These are phyloP conservation scores for Fusarium sp. DNA, from an alignment of 2,329 filamentous ascomycete genomes.

Conservation along the genomic window DNA sequence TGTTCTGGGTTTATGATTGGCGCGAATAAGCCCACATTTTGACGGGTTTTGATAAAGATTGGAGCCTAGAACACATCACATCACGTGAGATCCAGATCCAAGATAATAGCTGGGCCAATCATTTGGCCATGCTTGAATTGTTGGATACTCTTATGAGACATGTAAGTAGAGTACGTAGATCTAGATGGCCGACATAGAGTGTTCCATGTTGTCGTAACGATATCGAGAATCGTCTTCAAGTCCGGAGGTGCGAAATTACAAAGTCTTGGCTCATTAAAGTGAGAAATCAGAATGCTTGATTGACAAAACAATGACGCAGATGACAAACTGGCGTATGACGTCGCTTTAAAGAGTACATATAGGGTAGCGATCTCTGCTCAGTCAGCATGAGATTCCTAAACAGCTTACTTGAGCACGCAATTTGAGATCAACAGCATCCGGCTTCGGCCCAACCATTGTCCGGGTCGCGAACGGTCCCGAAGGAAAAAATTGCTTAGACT, in stretches of 20 bases:
- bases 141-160: not conserved
- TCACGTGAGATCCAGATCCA: slow-evolving; percentile 27
- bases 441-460: slow-evolving; percentile 29
- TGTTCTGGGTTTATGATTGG: slow-evolving; percentile 40
- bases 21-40: slow-evolving; percentile 17
- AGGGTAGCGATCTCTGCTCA: slow-evolving; percentile 11
- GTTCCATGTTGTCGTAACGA: not conserved
- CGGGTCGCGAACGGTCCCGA: not conserved
- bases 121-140: not conserved
- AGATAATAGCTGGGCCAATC: no score
- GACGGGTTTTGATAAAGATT: slow-evolving; percentile 6
- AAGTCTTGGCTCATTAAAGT: not conserved
- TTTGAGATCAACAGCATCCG: not conserved
- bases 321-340: slow-evolving; percentile 25
- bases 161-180: not conserved
- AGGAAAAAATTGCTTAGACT: slow-evolving; percentile 19
- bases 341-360: slow-evolving; percentile 2
- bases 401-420: not conserved
- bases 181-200: not conserved
- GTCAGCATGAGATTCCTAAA: slow-evolving; percentile 17
- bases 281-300: slow-evolving; percentile 4
- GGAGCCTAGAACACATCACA: slow-evolving; percentile 3
- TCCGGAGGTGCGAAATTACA: not conserved
- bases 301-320: slow-evolving; percentile 35
- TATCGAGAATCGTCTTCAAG: not conserved